Percentiles rank a stretch among this genome's conserved stretches.
These are phyloP conservation scores for Colletotrichum nymphaeae DNA, from an alignment of 2,329 filamentous ascomycete genomes.

Conservation along the genomic window DNA sequence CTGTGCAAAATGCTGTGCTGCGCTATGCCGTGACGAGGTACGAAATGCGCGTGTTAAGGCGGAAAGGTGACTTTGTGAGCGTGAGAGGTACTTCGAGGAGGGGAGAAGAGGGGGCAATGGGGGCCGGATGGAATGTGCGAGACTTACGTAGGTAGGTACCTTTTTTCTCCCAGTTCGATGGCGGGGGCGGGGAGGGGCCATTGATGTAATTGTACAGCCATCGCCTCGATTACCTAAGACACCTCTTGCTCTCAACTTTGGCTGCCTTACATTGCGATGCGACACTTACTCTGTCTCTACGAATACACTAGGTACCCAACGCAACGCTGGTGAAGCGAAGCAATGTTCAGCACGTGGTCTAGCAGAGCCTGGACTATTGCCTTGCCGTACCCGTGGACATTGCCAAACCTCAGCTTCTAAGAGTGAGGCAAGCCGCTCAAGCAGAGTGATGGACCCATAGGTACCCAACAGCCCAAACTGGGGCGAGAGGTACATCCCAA, in stretches of 20 bases:
- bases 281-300: background rate
- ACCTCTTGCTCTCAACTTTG: background rate
- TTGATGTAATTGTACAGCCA: constrained; percentile 47
- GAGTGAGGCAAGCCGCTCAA: background rate
- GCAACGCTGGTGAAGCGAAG: background rate
- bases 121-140: constrained; percentile 5
- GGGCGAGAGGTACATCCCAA: background rate
- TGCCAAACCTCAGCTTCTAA: too few relatives aligned
- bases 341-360: background rate
- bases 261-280: background rate
- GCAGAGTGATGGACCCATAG: background rate
- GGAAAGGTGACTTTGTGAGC: too few relatives aligned
- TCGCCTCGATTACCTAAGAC: background rate
- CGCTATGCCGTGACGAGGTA: background rate
- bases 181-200: constrained; percentile 39
- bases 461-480: constrained; percentile 2
- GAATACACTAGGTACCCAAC: background rate
- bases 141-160: constrained; percentile 20
- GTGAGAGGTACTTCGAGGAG: background rate
- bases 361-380: constrained; percentile 7
- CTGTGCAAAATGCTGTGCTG: constrained; percentile 6
- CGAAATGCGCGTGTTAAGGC: too few relatives aligned
- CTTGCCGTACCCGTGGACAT: background rate
- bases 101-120: background rate
- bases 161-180: constrained; percentile 22